Conservation (phyloP, 257 asterid genomes). For the Solanum bulbocastanum region DNA sequence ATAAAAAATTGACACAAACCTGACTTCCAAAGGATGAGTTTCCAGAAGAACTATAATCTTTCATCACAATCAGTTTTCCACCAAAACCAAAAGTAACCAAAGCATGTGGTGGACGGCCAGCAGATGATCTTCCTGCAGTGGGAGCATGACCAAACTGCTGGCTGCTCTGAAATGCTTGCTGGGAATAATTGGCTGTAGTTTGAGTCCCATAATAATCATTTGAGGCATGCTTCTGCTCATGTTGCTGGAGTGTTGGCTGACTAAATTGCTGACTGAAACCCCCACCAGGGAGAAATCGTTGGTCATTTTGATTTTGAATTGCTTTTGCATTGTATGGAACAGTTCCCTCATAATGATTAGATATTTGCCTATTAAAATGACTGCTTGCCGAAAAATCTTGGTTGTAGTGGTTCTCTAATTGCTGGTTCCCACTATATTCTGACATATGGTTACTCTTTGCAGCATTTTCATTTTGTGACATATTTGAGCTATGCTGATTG, state of each 20-base stretch:
- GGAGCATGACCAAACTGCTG: constrained; percentile 44
- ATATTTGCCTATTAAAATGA: constrained; percentile 25
- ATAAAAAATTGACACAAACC: constrained; percentile 37
- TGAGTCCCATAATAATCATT: constrained; percentile 38
- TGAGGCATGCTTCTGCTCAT: constrained; percentile 31
- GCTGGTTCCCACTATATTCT: constrained; percentile 32
- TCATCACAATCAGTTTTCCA: constrained; percentile 82
- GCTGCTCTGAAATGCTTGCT: constrained; percentile 41
- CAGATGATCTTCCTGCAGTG: constrained; percentile 62
- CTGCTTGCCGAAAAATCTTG: constrained; percentile 23
- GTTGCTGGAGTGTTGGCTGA: constrained; percentile 41
- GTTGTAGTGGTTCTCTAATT: constrained; percentile 22
- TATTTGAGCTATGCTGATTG: constrained; percentile 26
- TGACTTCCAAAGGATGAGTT: constrained; percentile 52
- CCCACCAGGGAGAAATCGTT: constrained; percentile 24
- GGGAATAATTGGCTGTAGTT: constrained; percentile 36
- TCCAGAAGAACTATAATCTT: constrained; percentile 35
- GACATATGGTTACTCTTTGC: constrained; percentile 19
- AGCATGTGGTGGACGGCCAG: constrained; percentile 93
- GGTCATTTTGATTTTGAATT: constrained; percentile 27
- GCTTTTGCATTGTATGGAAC: constrained; percentile 25
- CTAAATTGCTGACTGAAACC: constrained; percentile 31
- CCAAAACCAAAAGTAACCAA: constrained; percentile 92
- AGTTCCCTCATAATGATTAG: constrained; percentile 28
- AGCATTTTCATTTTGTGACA: constrained; percentile 37